Evolutionary conservation across 2,329 filamentous ascomycete species (phyloP), one percentile per base, ranked within the genome.

Genomic region (Cladophialophora immunda): DNA sequence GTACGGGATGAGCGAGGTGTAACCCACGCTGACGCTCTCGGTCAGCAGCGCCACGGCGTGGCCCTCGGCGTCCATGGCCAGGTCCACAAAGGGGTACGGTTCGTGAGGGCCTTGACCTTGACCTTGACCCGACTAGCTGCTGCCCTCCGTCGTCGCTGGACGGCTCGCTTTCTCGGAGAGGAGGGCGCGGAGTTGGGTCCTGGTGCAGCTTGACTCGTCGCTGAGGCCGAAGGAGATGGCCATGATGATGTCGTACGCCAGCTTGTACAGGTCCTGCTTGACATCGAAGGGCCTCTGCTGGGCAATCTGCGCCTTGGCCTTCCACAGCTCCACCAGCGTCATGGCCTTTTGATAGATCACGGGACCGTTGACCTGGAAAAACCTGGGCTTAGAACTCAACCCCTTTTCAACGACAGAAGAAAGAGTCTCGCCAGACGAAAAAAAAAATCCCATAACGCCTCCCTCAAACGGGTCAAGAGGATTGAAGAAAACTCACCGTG

Each of bases 291-390:
- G 58, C 17, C 58, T 47, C 19, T 22, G 19, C 27, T 17, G 3
- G 22, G 58, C 45, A 32, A 60, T 60, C 2, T 22, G 4, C 8
- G 58, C 4, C 25, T 60, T 50, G 2, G 38, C 45, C n/a, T 60
- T 47, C 58, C 58, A 60, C 36, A 60, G 34, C 22, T 50, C 7
- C 17, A 60, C 58, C 36, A 60, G 22, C 2, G 13, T 15, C 34
- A 50, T 45, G 4, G 36, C 36, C 17, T 60, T 60, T 29, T 1
- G 6, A 52, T 60, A 60, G 58, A 60, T 50, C 5, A 50, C 58
- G 1, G 58, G 58, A 8, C 17, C 36, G 36, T 60, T 60, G 58
- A 60, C 55, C 55, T 57, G 9, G 27, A n/a, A n/a, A n/a, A n/a
- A 3, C 11, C 19, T 22, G 6, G 30, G 38, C 29, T 22, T 36